phyloP scores from a whole-genome alignment of 306 rosid species.

The Carpinus viminea region DNA sequence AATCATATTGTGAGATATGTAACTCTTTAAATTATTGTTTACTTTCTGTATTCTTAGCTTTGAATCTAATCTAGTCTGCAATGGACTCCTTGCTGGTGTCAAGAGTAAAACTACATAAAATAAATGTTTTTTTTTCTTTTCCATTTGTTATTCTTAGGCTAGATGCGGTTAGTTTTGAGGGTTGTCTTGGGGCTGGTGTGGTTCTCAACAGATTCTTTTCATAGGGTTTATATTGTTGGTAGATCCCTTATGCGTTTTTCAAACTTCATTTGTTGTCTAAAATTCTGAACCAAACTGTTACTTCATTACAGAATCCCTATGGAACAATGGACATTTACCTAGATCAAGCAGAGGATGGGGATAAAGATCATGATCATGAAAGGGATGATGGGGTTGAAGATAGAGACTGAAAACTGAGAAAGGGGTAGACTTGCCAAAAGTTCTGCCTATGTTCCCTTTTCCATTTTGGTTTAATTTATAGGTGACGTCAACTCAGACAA shows the following conservation, averaged over 20 bases:
- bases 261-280: constrained; percentile 19
- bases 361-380: constrained; percentile 55
- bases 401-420: constrained; percentile 39
- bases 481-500: background rate
- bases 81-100: constrained; percentile 93
- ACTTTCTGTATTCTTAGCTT: constrained; percentile 14
- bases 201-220: constrained; percentile 10
- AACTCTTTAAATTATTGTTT: constrained; percentile 37
- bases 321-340: constrained; percentile 67
- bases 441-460: constrained; percentile 21
- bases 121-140: constrained; percentile 22
- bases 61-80: constrained; percentile 46
- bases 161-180: constrained; percentile 21
- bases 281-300: constrained; percentile 20
- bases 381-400: constrained; percentile 69
- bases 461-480: background rate
- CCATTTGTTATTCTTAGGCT: constrained; percentile 16
- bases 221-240: background rate
- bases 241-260: constrained; percentile 7
- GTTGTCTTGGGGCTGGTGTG: constrained; percentile 4
- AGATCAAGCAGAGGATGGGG: constrained; percentile 72
- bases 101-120: constrained; percentile 81
- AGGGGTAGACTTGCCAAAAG: constrained; percentile 43
- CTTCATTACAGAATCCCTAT: constrained; percentile 63
- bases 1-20: constrained; percentile 58